These are phyloP conservation scores for Phytophthora nicotianae DNA, from an alignment of 352 stramenopile genomes.

Conservation along the genomic window DNA sequence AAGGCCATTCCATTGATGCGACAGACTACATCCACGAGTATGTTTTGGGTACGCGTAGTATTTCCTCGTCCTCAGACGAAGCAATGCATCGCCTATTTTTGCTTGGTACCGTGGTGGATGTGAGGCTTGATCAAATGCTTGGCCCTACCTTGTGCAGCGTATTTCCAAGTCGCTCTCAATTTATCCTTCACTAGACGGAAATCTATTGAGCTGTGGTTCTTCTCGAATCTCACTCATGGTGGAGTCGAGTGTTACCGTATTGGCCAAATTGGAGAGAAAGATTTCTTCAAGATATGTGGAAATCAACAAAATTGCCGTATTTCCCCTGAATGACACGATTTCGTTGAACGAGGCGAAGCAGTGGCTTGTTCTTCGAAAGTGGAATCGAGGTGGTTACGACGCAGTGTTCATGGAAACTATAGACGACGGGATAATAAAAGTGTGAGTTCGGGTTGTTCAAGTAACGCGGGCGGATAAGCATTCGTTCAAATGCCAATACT, in stretches of 20 bases:
- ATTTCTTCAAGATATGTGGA: neutral
- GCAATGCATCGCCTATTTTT: constrained; percentile 21
- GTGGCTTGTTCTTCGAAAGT: neutral
- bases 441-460: constrained; percentile 2
- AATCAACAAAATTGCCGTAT: neutral
- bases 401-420: neutral
- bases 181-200: neutral
- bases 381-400: constrained; percentile 4
- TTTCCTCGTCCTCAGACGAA: neutral
- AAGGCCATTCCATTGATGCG: neutral
- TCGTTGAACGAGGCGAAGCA: neutral
- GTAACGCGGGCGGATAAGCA: neutral
- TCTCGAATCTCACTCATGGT: constrained; percentile 2
- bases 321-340: neutral
- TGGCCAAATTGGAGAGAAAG: neutral
- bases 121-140: constrained; percentile 1
- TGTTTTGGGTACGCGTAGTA: neutral
- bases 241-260: neutral
- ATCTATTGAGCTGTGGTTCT: constrained; percentile 7
- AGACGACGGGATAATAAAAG: neutral
- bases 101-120: constrained; percentile 7
- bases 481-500: constrained; percentile 2
- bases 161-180: neutral
- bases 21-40: constrained; percentile 1
- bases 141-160: neutral